Percentiles rank a stretch among this genome's conserved stretches.
Conservation (phyloP, 2,329 filamentous ascomycete genomes). For the Colletotrichum godetiae region DNA sequence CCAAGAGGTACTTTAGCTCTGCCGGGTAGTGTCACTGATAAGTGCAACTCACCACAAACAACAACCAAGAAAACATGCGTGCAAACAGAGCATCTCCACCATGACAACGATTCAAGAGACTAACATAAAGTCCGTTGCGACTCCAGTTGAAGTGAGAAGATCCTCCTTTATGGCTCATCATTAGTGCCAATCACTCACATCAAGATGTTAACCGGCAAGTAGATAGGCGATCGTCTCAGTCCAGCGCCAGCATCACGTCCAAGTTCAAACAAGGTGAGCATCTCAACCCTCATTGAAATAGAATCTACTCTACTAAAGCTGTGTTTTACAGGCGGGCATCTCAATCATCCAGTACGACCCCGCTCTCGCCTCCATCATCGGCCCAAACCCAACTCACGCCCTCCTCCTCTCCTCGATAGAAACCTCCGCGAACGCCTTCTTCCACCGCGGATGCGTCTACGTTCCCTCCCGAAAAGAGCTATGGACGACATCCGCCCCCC, state of each 20-base stretch:
- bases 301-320: background rate
- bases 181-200: background rate
- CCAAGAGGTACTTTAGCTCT: background rate
- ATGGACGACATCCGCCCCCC: constrained; percentile 57
- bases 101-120: constrained; percentile 21
- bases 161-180: background rate
- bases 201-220: background rate
- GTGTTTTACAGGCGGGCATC: constrained; percentile 33
- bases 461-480: constrained; percentile 53
- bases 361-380: constrained; percentile 48
- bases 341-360: constrained; percentile 51
- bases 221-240: constrained; percentile 23
- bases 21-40: background rate
- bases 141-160: constrained; percentile 22
- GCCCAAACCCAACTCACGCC: constrained; percentile 47
- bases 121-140: background rate
- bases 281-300: background rate
- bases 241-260: background rate
- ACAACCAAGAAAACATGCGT: constrained; percentile 1
- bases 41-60: background rate
- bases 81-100: background rate
- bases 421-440: constrained; percentile 56
- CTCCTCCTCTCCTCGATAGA: constrained; percentile 54
- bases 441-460: constrained; percentile 57
- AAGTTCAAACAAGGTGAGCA: background rate